Percentiles rank a stretch among this genome's conserved stretches.
Evolutionary conservation across 2,329 filamentous ascomycete genomes (phyloP).

Genomic region (Xylaria sp.): DNA sequence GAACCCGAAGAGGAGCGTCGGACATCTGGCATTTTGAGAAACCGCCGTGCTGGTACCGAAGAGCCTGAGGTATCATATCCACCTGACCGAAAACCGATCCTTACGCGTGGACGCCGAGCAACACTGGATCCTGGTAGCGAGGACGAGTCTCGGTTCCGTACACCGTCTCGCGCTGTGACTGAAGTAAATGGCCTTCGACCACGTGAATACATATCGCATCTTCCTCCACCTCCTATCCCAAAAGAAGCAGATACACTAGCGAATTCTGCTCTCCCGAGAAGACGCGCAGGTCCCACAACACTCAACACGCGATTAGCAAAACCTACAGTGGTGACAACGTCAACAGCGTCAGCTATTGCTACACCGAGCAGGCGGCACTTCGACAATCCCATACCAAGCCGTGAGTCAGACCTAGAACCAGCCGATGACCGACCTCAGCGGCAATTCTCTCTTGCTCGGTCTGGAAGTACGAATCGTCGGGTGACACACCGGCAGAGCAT

Average conservation of each 20-base stretch:
- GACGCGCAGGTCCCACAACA: conserved; percentile 62
- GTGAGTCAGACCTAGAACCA: conserved; percentile 51
- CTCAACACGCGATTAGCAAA: conserved; percentile 59
- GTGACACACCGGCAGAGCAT: conserved; percentile 58
- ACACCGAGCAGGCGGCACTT: conserved; percentile 58
- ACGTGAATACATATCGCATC: conserved; percentile 55
- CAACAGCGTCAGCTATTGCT: conserved; percentile 50
- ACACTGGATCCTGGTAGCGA: conserved; percentile 59
- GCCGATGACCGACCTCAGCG: conserved; percentile 57
- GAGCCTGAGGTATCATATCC: conserved; percentile 55
- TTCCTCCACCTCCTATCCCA: conserved; percentile 48
- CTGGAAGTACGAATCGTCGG: conserved; percentile 58
- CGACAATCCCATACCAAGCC: conserved; percentile 57
- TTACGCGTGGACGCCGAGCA: conserved; percentile 58
- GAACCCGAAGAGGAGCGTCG: conserved; percentile 63
- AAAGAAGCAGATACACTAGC: conserved; percentile 51
- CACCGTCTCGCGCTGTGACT: conserved; percentile 67
- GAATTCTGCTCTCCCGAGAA: conserved; percentile 62
- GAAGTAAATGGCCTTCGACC: conserved; percentile 58
- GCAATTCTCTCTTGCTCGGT: conserved; percentile 58
- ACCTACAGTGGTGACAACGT: conserved; percentile 41
- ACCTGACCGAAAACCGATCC: conserved; percentile 54
- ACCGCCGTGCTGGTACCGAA: conserved; percentile 58
- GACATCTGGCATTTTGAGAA: conserved; percentile 57
- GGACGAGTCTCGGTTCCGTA: conserved; percentile 62